Percentiles rank a stretch among this genome's conserved stretches.
phyloP scores from a whole-genome alignment of 2,329 filamentous ascomycete genomes.

The Stemphylium vesicarium region DNA sequence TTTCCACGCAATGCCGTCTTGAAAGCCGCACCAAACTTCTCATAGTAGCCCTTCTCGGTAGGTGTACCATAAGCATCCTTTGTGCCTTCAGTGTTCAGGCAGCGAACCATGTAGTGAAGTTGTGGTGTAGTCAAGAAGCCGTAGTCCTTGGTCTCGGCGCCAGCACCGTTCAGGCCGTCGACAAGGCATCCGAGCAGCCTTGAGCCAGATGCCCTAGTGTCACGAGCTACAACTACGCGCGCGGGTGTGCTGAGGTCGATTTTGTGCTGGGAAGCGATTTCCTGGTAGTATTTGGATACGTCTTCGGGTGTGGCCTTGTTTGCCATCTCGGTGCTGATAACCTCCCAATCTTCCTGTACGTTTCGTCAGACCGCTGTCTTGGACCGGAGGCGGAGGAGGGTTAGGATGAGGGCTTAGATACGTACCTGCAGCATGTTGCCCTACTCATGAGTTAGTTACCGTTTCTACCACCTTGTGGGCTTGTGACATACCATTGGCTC shows the following conservation, averaged over 20 bases:
- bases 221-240: conserved; percentile 86
- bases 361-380: conserved; percentile 14
- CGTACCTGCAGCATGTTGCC: conserved; percentile 83
- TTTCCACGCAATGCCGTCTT: conserved; percentile 80
- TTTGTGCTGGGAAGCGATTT: conserved; percentile 64
- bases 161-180: conserved; percentile 78
- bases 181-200: conserved; percentile 79
- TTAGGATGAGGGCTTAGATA: neutral
- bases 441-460: conserved; percentile 47
- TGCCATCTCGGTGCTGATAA: conserved; percentile 84
- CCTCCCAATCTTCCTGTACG: conserved; percentile 79
- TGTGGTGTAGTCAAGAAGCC: conserved; percentile 96
- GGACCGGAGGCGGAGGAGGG: neutral
- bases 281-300: conserved; percentile 76
- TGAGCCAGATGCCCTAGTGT: conserved; percentile 91
- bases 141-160: conserved; percentile 79
- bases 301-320: conserved; percentile 79
- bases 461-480: neutral
- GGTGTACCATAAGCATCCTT: conserved; percentile 86
- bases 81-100: conserved; percentile 89
- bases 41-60: conserved; percentile 91
- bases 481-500: conserved; percentile 75
- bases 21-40: conserved; percentile 87
- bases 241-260: conserved; percentile 73
- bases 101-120: conserved; percentile 93